Conservation (phyloP, 331 rosid species). For the Telfairia occidentalis region DNA sequence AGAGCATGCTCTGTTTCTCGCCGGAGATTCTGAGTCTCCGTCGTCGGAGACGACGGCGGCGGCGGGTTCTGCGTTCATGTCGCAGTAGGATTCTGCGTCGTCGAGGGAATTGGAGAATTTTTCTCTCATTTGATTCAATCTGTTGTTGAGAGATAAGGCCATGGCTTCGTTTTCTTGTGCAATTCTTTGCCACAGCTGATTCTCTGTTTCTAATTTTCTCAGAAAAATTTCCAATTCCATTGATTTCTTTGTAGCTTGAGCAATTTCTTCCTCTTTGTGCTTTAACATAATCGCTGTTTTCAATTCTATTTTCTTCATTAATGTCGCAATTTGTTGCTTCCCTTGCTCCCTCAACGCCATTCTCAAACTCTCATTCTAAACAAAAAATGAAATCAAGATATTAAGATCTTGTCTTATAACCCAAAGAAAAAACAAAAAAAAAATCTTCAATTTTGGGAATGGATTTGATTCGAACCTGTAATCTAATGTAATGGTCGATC, state of each 20-base stretch:
- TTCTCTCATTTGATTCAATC: conserved; percentile 41
- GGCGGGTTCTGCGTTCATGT: conserved; percentile 6
- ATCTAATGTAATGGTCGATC: conserved; percentile 33
- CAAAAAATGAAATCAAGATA: background rate
- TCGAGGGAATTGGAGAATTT: conserved; percentile 21
- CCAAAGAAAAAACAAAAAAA: background rate
- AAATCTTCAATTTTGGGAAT: background rate
- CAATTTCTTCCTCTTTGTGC: conserved; percentile 50
- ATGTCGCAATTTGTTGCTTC: conserved; percentile 26
- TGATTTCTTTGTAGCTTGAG: conserved; percentile 25
- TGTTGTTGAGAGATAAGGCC: conserved; percentile 30
- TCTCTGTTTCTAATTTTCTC: conserved; percentile 45
- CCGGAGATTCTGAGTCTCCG: conserved; percentile 24
- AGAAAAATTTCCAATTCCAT: conserved; percentile 42
- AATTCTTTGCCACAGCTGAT: conserved; percentile 37
- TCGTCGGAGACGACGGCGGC: conserved; percentile 42
- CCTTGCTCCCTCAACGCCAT: conserved; percentile 38
- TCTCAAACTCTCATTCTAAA: conserved; percentile 50
- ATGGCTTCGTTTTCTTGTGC: conserved; percentile 53
- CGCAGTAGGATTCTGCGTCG: conserved; percentile 57
- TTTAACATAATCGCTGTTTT: conserved; percentile 15
- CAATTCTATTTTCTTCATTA: conserved; percentile 31
- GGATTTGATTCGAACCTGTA: conserved; percentile 35
- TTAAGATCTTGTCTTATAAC: background rate
- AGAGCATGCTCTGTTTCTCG: conserved; percentile 10